Evolutionary conservation across 2,329 filamentous ascomycete species (phyloP), one percentile per base, ranked within the genome.

Genomic region (Fusarium guadeloupense): DNA sequence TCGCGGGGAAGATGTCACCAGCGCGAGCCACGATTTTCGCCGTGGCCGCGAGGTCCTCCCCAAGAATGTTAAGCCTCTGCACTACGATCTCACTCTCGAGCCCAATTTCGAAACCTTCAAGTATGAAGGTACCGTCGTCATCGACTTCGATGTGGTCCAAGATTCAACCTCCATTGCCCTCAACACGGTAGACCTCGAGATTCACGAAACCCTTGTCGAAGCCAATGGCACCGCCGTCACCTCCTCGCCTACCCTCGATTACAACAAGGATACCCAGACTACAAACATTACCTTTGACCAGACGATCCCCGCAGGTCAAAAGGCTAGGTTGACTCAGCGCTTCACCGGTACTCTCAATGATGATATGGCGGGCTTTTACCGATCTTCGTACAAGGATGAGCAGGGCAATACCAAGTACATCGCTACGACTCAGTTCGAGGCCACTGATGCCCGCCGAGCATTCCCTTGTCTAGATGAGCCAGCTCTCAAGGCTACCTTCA

Each of bases 391-490:
- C 83, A 96, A 95, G 81, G 88, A 87, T 59, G 78, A 85, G 42
- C 87, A 95, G 71, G 94, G 94, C 33, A 86, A 86, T 57, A 88
- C 89, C 54, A 91, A 90, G 66, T 90, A 93, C 74, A 83, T 98
- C 72, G 94, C 93, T 23, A 94, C 93, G 21, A 92, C 92, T 16
- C 94, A 98, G 81, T 96, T 98, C 91, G 94, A 98, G 80, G 89
- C 94, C 33, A 97, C 94, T 13, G 94, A 98, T 79, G 93, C 92
- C 60, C 87, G 94, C 69, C 85, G 93, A 69, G 93, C 94, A 7
- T 96, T 98, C 79, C 94, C 94, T 37, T 97, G 94, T 79, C 97
- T 97, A 75, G 94, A 98, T 73, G 95, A 98, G 80, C 94, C 94
- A 23, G 89, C 92, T 21, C 83, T 98, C 68, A 98, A 98, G 82